These are phyloP conservation scores for Globisporangium camurandrum DNA, from an alignment of 352 stramenopile species.

Conservation along the genomic window DNA sequence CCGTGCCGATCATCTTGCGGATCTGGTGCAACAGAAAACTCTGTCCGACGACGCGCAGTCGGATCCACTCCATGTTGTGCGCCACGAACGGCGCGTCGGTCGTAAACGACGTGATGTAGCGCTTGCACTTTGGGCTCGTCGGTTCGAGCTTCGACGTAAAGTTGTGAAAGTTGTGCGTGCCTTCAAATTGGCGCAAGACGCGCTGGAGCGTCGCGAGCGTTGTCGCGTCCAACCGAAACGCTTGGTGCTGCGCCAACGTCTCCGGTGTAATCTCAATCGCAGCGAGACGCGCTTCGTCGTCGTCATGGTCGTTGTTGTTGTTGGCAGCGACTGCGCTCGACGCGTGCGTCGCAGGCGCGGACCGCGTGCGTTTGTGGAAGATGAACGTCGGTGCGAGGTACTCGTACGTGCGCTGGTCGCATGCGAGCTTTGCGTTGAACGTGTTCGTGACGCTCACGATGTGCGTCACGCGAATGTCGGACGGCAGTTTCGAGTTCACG, in stretches of 20 bases:
- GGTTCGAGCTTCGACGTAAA: slow-evolving; percentile 91
- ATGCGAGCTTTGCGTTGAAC: slow-evolving; percentile 88
- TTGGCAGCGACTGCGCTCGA: slow-evolving; percentile 15
- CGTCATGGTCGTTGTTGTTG: slow-evolving; percentile 23
- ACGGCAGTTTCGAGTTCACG: slow-evolving; percentile 68
- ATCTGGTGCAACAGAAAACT: slow-evolving; percentile 98
- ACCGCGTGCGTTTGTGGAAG: slow-evolving; percentile 35
- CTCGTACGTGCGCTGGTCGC: slow-evolving; percentile 87
- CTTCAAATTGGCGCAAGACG: slow-evolving; percentile 62
- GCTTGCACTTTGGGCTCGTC: slow-evolving; percentile 67
- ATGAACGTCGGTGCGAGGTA: slow-evolving; percentile 89
- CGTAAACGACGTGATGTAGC: slow-evolving; percentile 92
- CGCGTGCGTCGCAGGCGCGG: slow-evolving; percentile 19
- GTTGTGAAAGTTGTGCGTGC: slow-evolving; percentile 95
- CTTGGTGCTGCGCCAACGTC: slow-evolving; percentile 59
- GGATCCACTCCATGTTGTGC: slow-evolving; percentile 93
- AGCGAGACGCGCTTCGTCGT: slow-evolving; percentile 22
- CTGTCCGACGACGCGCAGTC: slow-evolving; percentile 92
- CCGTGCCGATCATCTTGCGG: slow-evolving; percentile 94
- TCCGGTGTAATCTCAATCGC: slow-evolving; percentile 45
- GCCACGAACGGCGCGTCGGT: slow-evolving; percentile 73
- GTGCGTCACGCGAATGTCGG: slow-evolving; percentile 78
- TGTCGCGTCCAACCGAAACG: slow-evolving; percentile 61
- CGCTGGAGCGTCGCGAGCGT: slow-evolving; percentile 40
- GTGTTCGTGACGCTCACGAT: slow-evolving; percentile 86